Conservation (phyloP, 306 rosid genomes). For the Purshia tridentata region DNA sequence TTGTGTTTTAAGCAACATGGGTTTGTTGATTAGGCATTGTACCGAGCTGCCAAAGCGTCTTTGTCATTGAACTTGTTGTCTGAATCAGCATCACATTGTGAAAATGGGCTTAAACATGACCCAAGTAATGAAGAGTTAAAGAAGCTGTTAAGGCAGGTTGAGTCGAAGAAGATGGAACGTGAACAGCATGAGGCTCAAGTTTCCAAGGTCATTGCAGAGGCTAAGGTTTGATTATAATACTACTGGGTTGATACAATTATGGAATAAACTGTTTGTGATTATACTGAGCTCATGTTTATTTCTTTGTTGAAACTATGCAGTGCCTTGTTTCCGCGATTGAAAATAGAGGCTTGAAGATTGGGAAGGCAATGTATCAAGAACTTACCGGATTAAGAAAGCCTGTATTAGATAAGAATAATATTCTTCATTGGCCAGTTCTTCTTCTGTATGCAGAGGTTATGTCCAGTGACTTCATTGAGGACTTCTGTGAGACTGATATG, state of each 20-base stretch:
- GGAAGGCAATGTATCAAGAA: conserved; percentile 65
- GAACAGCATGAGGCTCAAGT: conserved; percentile 69
- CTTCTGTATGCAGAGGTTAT: conserved; percentile 91
- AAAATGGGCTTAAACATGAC: conserved; percentile 63
- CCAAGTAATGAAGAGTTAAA: conserved; percentile 66
- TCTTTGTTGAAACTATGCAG: conserved; percentile 42
- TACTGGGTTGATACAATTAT: background rate
- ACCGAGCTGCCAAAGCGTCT: conserved; percentile 81
- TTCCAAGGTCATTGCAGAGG: conserved; percentile 57
- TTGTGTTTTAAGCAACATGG: conserved; percentile 15
- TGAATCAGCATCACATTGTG: conserved; percentile 64
- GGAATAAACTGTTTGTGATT: conserved; percentile 21
- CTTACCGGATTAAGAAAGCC: conserved; percentile 76
- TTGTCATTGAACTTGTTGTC: conserved; percentile 62
- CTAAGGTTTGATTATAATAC: conserved; percentile 50
- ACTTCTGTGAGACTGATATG: conserved; percentile 92
- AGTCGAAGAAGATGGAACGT: conserved; percentile 50
- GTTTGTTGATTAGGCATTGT: conserved; percentile 56
- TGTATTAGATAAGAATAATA: conserved; percentile 60
- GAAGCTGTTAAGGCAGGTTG: conserved; percentile 63
- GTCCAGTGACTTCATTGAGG: conserved; percentile 95
- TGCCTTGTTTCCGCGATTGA: conserved; percentile 62
- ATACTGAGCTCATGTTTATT: conserved; percentile 18
- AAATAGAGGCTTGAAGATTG: conserved; percentile 71
- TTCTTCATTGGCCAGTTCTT: conserved; percentile 96